These are phyloP conservation scores for Arbutus unedo DNA, from an alignment of 148 eudicot species.

Conservation along the genomic window DNA sequence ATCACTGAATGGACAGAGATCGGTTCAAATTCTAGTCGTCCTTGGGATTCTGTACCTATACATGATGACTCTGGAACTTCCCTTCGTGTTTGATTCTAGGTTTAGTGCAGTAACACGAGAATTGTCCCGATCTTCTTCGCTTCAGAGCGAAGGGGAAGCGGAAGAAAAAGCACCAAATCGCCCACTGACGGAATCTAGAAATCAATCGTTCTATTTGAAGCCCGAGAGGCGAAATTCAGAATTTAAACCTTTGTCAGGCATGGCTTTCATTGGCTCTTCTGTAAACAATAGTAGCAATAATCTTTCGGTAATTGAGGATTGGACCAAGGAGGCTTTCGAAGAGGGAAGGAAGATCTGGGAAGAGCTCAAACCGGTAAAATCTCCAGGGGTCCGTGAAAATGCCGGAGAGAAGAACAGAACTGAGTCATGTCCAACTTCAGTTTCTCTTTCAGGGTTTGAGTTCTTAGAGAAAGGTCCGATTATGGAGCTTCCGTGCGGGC, in stretches of 20 bases:
- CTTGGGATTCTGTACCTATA: conserved; percentile 50
- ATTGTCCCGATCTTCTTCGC: conserved; percentile 20
- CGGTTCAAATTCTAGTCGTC: conserved; percentile 45
- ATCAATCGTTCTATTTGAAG: conserved; percentile 26
- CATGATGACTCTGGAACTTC: conserved; percentile 59
- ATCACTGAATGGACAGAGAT: conserved; percentile 44
- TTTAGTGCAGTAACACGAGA: conserved; percentile 21
- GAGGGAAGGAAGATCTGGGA: conserved; percentile 60
- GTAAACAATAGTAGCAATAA: conserved; percentile 29
- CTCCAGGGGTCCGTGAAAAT: conserved; percentile 10
- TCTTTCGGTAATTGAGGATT: conserved; percentile 45
- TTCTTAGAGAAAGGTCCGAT: conserved; percentile 44
- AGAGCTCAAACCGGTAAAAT: conserved; percentile 43
- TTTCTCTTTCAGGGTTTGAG: conserved; percentile 38
- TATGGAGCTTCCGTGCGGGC: conserved; percentile 81
- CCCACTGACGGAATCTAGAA: conserved; percentile 27
- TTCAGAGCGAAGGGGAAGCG: conserved; percentile 53
- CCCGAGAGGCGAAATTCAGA: conserved; percentile 33
- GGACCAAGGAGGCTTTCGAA: conserved; percentile 57
- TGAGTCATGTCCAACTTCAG: conserved; percentile 57
- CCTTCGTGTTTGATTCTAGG: conserved; percentile 48
- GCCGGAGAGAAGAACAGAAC: conserved; percentile 15
- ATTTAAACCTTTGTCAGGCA: conserved; percentile 36
- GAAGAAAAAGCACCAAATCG: conserved; percentile 44
- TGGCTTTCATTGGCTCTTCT: conserved; percentile 37